Base-by-base conservation (phyloP, 106 monocot genomes). In the Gastrodia elata region DNA sequence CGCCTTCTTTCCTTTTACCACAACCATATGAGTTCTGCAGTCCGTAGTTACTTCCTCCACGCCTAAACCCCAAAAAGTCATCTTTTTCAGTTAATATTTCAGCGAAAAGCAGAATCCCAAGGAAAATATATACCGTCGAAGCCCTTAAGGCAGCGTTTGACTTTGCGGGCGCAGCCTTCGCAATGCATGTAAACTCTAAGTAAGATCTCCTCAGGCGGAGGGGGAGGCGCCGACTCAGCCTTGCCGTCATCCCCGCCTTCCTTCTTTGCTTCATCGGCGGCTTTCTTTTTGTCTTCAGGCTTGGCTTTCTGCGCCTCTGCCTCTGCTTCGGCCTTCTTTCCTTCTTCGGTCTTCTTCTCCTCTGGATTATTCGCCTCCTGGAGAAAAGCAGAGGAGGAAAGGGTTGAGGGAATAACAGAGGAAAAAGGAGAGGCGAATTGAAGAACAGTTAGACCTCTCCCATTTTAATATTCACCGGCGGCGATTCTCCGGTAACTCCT, bases 11-110 rank as follows among this genome's bases (percentile, higher is more conserved):
- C 93, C 97, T 74, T 97, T 93, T 77, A 88, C 93, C 35, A 87
- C 78, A 75, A 94, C 94, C 80, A 71, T 89, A 71, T 89, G 86
- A 9, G 74, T 74, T 76, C 74, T 78, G 26, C 83, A 89, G 43
- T 94, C 94, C 9, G 89, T 82, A 43, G 10, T 82, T 80, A 91
- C 91, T 0, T 80, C 82, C 76, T 89, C 95, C 82, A 95, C 95
- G 8, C 91, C 95, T 92, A 77, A 40, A n/a, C 6, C 40, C 41
- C 72, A 5, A 64, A 26, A 32, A 14, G 15, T 1, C 35, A 1
- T 34, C 11, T 39, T 39, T n/a, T 73, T 55, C 6, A 32, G 4
- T 28, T 7, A 43, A 11, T 26, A 42, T 15, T 40, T 32, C 26
- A 28, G 4, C 16, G 2, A 74, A 39, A 22, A 49, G 39, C 10